These are phyloP conservation scores for Solanum ossicruentum DNA, from an alignment of 257 asterid genomes.

Conservation along the genomic window DNA sequence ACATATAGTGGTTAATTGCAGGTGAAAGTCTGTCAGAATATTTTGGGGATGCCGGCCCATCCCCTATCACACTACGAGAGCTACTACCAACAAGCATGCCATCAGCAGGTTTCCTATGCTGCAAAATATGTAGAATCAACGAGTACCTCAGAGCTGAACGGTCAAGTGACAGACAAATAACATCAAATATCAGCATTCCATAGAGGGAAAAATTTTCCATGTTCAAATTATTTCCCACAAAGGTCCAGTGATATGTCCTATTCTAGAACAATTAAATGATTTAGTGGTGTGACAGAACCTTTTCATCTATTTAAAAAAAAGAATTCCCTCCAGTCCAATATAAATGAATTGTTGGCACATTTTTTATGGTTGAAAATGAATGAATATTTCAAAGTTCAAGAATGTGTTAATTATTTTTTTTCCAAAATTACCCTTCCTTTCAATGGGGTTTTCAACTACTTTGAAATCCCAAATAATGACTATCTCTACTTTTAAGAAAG, in stretches of 20 bases:
- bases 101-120: constrained; percentile 88
- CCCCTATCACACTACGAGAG: constrained; percentile 83
- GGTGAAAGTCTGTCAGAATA: constrained; percentile 96
- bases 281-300: neutral
- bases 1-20: constrained; percentile 83
- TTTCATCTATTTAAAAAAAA: neutral
- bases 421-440: neutral
- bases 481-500: neutral
- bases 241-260: neutral
- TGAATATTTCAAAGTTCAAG: neutral
- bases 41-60: constrained; percentile 73
- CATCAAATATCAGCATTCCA: neutral
- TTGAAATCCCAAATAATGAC: neutral
- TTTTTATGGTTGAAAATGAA: neutral
- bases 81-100: constrained; percentile 78
- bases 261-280: neutral
- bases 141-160: neutral
- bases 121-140: constrained; percentile 20
- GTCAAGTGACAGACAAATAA: neutral
- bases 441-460: neutral
- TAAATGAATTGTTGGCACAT: neutral
- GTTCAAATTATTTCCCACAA: neutral
- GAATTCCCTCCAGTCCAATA: neutral
- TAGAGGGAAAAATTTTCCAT: neutral
- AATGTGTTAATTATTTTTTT: neutral